Conservation (phyloP, 495 filamentous ascomycete species). For the Ascodesmis nigricans region DNA sequence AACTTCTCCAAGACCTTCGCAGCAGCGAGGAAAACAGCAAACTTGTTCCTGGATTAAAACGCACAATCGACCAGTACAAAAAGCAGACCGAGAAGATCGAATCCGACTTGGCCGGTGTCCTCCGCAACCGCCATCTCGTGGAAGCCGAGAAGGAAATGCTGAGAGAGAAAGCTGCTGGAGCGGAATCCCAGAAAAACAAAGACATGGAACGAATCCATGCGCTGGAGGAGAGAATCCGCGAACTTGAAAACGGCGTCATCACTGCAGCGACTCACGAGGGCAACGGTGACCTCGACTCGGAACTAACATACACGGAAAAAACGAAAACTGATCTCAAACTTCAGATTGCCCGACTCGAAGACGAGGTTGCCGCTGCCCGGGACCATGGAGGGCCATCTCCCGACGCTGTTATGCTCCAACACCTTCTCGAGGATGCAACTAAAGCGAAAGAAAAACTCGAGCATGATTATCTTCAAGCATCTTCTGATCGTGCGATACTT, state of each 20-base stretch:
- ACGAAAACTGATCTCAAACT: slow-evolving; percentile 20
- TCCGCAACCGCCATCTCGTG: slow-evolving; percentile 13
- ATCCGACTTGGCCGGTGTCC: slow-evolving; percentile 13
- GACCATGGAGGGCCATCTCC: slow-evolving; percentile 13
- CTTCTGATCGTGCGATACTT: too few species aligned
- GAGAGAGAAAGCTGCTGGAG: slow-evolving; percentile 17
- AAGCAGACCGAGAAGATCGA: slow-evolving; percentile 21
- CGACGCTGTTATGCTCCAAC: slow-evolving; percentile 19
- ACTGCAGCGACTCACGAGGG: slow-evolving; percentile 10
- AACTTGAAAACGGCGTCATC: slow-evolving; percentile 33
- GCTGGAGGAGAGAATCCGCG: slow-evolving; percentile 30
- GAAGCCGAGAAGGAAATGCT: slow-evolving; percentile 17
- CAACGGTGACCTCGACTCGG: slow-evolving; percentile 20
- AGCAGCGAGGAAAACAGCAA: slow-evolving; percentile 19
- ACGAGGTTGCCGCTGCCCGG: slow-evolving; percentile 17
- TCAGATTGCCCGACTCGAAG: slow-evolving; percentile 18
- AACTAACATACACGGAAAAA: slow-evolving; percentile 16
- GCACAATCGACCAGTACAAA: slow-evolving; percentile 21
- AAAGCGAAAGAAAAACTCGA: slow-evolving; percentile 20
- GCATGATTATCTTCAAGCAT: slow-evolving; percentile 19
- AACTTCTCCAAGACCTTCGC: slow-evolving; percentile 16
- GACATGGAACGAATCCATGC: slow-evolving; percentile 23
- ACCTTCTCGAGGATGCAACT: slow-evolving; percentile 17
- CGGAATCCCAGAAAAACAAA: slow-evolving; percentile 19
- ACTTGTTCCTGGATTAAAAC: slow-evolving; percentile 19